Evolutionary conservation across 495 filamentous ascomycete genomes (phyloP).

Genomic region (Talaromyces thailandensis): DNA sequence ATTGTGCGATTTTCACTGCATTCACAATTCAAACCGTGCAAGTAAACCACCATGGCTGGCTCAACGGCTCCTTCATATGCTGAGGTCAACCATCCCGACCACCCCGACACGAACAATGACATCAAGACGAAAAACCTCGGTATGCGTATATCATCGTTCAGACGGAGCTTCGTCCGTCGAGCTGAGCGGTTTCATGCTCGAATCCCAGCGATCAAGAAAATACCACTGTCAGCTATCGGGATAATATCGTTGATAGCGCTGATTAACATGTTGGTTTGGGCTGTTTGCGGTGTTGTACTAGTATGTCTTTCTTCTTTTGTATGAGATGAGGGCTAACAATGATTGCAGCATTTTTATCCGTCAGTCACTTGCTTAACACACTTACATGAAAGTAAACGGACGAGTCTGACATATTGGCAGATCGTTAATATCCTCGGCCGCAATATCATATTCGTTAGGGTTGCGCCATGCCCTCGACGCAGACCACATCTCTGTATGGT

Average conservation of each 20-base stretch:
- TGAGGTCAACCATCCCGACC: background rate
- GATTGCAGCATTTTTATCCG: slow-evolving; percentile 21
- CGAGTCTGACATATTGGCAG: slow-evolving; percentile 18
- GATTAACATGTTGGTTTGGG: slow-evolving; percentile 67
- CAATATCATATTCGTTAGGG: slow-evolving; percentile 81
- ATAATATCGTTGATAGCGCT: slow-evolving; percentile 58
- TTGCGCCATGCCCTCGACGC: slow-evolving; percentile 92
- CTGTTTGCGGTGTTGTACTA: slow-evolving; percentile 60
- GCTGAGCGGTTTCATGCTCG: slow-evolving; percentile 35
- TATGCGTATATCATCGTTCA: background rate
- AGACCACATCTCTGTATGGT: slow-evolving; percentile 74
- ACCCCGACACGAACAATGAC: background rate
- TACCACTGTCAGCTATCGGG: slow-evolving; percentile 56
- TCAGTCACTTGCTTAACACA: slow-evolving; percentile 7
- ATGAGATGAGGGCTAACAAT: slow-evolving; percentile 5
- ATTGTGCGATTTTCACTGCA: background rate
- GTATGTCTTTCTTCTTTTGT: slow-evolving; percentile 16
- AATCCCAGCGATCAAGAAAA: slow-evolving; percentile 39
- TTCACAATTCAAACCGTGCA: background rate
- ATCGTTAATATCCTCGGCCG: slow-evolving; percentile 64
- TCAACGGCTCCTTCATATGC: background rate
- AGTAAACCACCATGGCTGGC: background rate
- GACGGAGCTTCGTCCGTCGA: slow-evolving; percentile 17
- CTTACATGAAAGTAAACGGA: background rate
- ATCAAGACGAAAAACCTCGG: background rate